A percentile compares a stretch with the other conserved stretches of the same genome.
Conservation (phyloP, 805 yeast species). For the Candida wancherniae region DNA sequence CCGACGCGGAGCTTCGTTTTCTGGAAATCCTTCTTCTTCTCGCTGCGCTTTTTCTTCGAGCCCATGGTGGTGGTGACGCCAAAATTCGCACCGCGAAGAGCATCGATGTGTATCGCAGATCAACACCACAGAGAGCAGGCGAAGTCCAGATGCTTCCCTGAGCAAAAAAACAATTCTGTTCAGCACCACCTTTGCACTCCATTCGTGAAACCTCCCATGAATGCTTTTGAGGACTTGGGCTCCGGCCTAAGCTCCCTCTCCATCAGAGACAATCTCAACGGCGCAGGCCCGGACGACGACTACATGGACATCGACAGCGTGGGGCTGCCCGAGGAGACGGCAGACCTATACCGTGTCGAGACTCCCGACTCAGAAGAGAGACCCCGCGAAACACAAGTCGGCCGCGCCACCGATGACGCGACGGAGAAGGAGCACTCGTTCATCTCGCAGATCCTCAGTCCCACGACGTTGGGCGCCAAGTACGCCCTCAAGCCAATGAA, state of each 20-base stretch:
- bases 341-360: neutral
- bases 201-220: slow-evolving; percentile 3
- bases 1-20: slow-evolving; percentile 87
- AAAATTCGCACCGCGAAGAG: too few relatives aligned
- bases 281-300: slow-evolving; percentile 11
- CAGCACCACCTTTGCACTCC: neutral
- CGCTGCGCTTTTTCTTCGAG: slow-evolving; percentile 54
- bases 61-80: slow-evolving; percentile 25
- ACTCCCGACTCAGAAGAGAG: slow-evolving; percentile 8
- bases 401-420: slow-evolving; percentile 3
- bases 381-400: slow-evolving; percentile 2
- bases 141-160: too few relatives aligned
- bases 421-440: slow-evolving; percentile 7
- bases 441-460: slow-evolving; percentile 25
- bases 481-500: slow-evolving; percentile 31
- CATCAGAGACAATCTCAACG: slow-evolving; percentile 4
- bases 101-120: too few relatives aligned
- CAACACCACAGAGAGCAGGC: too few relatives aligned
- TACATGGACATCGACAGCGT: slow-evolving; percentile 22
- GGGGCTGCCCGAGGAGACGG: slow-evolving; percentile 1
- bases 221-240: slow-evolving; percentile 14
- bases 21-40: slow-evolving; percentile 68
- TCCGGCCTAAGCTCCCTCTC: slow-evolving; percentile 14
- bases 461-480: slow-evolving; percentile 39
- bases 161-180: too few relatives aligned